A percentile compares a stretch with the other conserved stretches of the same genome.
These are phyloP conservation scores for Geotrichum bryndzae DNA, from an alignment of 1,139 yeast species.

Conservation along the genomic window DNA sequence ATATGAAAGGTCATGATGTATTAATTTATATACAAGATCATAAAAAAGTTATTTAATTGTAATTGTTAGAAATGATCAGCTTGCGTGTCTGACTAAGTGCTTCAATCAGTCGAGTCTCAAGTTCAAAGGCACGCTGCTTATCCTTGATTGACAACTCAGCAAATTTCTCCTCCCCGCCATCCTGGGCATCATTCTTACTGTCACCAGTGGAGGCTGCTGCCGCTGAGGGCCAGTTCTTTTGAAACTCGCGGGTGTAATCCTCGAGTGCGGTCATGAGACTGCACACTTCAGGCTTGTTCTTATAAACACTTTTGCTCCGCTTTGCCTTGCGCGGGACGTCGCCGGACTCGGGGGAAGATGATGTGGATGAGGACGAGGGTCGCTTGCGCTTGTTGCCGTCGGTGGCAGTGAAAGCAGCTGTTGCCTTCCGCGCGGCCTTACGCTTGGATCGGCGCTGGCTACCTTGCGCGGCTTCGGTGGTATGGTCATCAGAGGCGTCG, in stretches of 20 bases:
- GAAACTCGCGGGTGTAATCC: not conserved
- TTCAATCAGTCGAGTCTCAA: slow-evolving; percentile 7
- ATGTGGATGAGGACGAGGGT: not conserved
- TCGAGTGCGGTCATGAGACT: not conserved
- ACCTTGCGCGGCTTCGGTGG: not conserved
- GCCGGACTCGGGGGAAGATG: not conserved
- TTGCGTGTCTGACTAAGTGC: slow-evolving; percentile 7
- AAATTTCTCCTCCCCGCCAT: not conserved
- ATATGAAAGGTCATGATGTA: too few species aligned
- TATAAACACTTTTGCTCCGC: not conserved
- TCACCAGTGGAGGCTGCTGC: not conserved
- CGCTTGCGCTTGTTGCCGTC: not conserved
- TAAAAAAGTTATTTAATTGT: not conserved
- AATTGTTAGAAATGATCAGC: not conserved
- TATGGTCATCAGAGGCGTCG: not conserved
- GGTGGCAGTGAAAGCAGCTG: not conserved
- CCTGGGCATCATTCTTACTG: not conserved
- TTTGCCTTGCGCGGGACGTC: not conserved
- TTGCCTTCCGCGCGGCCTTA: not conserved
- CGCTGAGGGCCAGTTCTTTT: not conserved
- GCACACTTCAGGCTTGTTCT: not conserved
- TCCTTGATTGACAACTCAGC: not conserved
- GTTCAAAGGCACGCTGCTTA: not conserved
- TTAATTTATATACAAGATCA: not conserved
- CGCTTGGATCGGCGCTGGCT: not conserved